Percentiles rank a stretch among this genome's conserved stretches.
Conservation (phyloP, 139 green algal species). For the Dunaliella primolecta region DNA sequence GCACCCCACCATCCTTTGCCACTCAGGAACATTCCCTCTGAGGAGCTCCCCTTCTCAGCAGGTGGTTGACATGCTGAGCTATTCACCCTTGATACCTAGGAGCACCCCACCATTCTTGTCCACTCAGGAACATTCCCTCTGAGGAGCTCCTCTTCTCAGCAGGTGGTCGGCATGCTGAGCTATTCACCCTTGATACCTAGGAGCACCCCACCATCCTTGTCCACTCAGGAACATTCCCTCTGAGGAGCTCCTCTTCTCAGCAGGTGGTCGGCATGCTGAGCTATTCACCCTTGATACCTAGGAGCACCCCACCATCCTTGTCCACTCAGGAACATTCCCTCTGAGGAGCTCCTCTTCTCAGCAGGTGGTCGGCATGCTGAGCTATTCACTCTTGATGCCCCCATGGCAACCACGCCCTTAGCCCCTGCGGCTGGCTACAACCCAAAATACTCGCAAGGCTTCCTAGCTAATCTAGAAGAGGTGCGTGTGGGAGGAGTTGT, state of each 20-base stretch:
- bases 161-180: background rate
- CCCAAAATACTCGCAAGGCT: slow-evolving; percentile 11
- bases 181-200: slow-evolving; percentile 32
- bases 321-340: background rate
- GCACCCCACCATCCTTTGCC: no score
- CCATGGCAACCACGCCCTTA: slow-evolving; percentile 26
- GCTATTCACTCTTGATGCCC: slow-evolving; percentile 28
- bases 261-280: background rate
- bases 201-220: no score
- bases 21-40: background rate
- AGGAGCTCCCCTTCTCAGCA: slow-evolving; percentile 3
- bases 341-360: slow-evolving; percentile 15
- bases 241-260: slow-evolving; percentile 14
- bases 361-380: background rate
- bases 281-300: slow-evolving; percentile 30
- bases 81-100: slow-evolving; percentile 33
- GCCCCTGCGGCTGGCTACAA: background rate
- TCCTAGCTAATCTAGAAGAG: slow-evolving; percentile 17
- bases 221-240: background rate
- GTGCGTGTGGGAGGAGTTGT: no score
- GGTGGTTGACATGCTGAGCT: background rate
- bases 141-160: slow-evolving; percentile 10
- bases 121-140: background rate
- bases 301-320: no score
- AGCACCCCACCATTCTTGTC: no score